Base-by-base conservation (phyloP, 129 eudicot species). In the Helianthus tuberosus region DNA sequence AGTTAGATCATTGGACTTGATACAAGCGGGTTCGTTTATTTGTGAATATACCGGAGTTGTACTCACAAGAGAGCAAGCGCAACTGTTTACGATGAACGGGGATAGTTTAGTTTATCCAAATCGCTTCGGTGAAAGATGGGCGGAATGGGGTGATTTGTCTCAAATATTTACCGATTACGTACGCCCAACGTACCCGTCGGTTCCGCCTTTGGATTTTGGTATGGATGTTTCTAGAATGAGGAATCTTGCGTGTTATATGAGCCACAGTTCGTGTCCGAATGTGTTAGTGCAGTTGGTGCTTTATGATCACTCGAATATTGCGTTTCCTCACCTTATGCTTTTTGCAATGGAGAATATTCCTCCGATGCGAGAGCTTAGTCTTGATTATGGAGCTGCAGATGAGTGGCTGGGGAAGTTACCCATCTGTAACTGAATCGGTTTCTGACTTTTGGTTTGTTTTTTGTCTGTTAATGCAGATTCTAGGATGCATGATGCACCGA, bases 331-430 rank as follows among this genome's bases (percentile, higher is more conserved):
- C 66, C 84, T 88, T 47, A 93, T 93, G 97, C 77, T 91, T 43
- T 91, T 91, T 76, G 95, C 97, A 14, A 80, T 86, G 97, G 97
- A 91, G 87, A 88, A 88, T 79, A 93, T 93, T 68, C 96, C 98
- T 68, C 98, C 98, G 3, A 65, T 93, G 84, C 79, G 93, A 69
- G 98, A 93, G 77, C 90, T 93, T 72, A 84, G 91, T 72, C 80
- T 93, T 75, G 98, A 90, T 84, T 93, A 93, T 76, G 97, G 97
- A 14, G 85, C 76, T 61, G 90, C 87, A 15, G 96, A 90, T 75
- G 96, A 93, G 64, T 75, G 72, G 53, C 50, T 75, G 20, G 93
- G 84, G 67, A 89, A 92, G 85, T 88, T 92, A 69, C 73, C 96
- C 29, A 87, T 92, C 65, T 89, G 96, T 83, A 85, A 87, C 69